Percentiles rank a stretch among this genome's conserved stretches.
Conservation (phyloP, 331 rosid genomes). For the Pyrus hybrid region DNA sequence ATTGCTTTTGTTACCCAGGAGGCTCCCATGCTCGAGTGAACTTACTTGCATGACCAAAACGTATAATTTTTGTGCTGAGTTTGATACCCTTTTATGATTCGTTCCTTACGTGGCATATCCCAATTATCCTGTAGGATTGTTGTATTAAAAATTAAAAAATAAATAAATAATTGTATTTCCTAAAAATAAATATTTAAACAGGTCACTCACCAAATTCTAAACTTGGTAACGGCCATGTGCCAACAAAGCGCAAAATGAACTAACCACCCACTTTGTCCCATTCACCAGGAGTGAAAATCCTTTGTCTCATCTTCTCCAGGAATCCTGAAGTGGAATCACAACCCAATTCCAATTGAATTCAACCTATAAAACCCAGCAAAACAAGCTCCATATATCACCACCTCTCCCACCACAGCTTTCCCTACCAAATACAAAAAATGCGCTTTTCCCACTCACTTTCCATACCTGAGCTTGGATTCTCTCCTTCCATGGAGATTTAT, state of each 20-base stretch:
- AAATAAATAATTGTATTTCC: too few relatives aligned
- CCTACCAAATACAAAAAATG: slow-evolving; percentile 18
- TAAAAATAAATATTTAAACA: too few relatives aligned
- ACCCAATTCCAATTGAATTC: background rate
- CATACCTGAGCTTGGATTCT: slow-evolving; percentile 16
- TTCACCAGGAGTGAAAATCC: background rate
- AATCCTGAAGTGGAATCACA: slow-evolving; percentile 50
- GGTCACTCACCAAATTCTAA: background rate
- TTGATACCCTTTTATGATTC: too few relatives aligned
- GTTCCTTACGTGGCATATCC: too few relatives aligned
- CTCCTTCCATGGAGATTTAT: slow-evolving; percentile 12
- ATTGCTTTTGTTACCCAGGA: too few relatives aligned
- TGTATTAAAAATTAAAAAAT: too few relatives aligned
- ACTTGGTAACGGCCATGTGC: background rate
- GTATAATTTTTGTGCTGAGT: too few relatives aligned
- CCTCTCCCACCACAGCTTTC: background rate
- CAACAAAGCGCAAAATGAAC: background rate
- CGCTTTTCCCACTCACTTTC: slow-evolving; percentile 26
- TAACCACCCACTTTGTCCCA: too few relatives aligned
- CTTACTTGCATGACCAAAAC: too few relatives aligned
- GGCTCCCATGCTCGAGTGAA: too few relatives aligned
- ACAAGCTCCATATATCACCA: background rate
- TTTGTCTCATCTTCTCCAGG: slow-evolving; percentile 22
- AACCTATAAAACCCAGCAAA: background rate
- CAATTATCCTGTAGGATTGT: too few relatives aligned